phyloP scores from a whole-genome alignment of 441 rosid genomes.

The Hura crepitans region DNA sequence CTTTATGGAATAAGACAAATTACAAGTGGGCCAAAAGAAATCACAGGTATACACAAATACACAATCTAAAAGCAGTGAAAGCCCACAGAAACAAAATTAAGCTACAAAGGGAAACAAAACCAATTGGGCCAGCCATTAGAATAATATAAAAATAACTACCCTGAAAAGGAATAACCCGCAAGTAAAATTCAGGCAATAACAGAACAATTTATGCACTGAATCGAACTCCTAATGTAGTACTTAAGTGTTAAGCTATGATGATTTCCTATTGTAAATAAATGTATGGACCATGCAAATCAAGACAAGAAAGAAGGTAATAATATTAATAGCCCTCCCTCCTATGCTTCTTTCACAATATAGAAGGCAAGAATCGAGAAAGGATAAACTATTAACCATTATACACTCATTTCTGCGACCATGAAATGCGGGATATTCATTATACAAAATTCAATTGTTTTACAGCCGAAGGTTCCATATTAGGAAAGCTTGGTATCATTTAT shows the following conservation, averaged over 20 bases:
- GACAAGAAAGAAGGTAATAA: not conserved
- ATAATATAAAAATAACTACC: conserved; percentile 7
- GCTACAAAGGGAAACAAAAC: conserved; percentile 16
- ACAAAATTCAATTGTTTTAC: conserved; percentile 19
- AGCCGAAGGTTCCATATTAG: conserved; percentile 10
- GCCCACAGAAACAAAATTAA: conserved; percentile 18
- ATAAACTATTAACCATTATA: not conserved
- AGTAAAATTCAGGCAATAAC: conserved; percentile 12
- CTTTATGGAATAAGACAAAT: conserved; percentile 21
- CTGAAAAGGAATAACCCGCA: conserved; percentile 11
- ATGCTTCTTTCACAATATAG: conserved; percentile 19
- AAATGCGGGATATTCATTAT: conserved; percentile 2
- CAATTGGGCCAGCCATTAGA: conserved; percentile 8
- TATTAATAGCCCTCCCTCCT: conserved; percentile 4
- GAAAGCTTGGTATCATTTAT: conserved; percentile 15
- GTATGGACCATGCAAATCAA: conserved; percentile 5
- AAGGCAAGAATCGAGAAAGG: conserved; percentile 19
- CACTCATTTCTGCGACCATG: not conserved
- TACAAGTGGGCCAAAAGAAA: conserved; percentile 20
- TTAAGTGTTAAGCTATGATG: not conserved
- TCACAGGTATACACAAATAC: conserved; percentile 13
- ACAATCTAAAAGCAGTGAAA: conserved; percentile 13
- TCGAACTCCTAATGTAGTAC: conserved; percentile 9
- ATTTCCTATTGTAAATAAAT: conserved; percentile 2
- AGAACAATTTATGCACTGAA: conserved; percentile 11